These are phyloP conservation scores for Colletotrichum sp. DNA, from an alignment of 2,329 filamentous ascomycete species.

Conservation along the genomic window DNA sequence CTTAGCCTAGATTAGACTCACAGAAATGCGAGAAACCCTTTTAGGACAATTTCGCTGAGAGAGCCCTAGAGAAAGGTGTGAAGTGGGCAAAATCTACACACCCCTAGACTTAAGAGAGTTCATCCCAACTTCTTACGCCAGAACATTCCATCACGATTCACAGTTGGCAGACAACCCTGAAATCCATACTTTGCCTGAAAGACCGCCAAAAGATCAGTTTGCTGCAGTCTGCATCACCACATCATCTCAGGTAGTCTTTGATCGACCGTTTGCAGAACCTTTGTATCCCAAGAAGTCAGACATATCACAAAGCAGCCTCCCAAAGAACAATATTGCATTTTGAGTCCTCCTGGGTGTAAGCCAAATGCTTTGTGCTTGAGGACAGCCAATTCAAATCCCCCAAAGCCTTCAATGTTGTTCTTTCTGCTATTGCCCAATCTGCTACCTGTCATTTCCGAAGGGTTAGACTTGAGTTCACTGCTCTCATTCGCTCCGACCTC, in stretches of 20 bases:
- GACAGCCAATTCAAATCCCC: neutral
- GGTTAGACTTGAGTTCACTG: neutral
- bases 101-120: too few species aligned
- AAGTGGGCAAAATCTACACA: too few species aligned
- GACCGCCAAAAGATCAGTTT: too few species aligned
- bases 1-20: neutral
- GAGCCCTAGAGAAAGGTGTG: too few species aligned
- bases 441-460: too few species aligned
- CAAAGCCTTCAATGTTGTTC: neutral
- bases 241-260: neutral
- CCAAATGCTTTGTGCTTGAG: neutral
- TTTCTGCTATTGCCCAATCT: neutral
- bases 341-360: neutral
- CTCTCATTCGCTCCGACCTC: neutral
- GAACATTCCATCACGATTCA: too few species aligned
- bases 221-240: too few species aligned
- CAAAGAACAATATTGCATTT: neutral
- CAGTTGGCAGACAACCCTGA: too few species aligned
- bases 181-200: too few species aligned
- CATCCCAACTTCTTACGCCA: too few species aligned
- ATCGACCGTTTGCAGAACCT: neutral
- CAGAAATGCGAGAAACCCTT: too few species aligned
- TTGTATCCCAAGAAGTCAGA: neutral
- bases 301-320: neutral
- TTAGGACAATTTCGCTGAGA: too few species aligned